These are phyloP conservation scores for Helenozyma rhizophorensis DNA, from an alignment of 805 yeast genomes.

Conservation along the genomic window DNA sequence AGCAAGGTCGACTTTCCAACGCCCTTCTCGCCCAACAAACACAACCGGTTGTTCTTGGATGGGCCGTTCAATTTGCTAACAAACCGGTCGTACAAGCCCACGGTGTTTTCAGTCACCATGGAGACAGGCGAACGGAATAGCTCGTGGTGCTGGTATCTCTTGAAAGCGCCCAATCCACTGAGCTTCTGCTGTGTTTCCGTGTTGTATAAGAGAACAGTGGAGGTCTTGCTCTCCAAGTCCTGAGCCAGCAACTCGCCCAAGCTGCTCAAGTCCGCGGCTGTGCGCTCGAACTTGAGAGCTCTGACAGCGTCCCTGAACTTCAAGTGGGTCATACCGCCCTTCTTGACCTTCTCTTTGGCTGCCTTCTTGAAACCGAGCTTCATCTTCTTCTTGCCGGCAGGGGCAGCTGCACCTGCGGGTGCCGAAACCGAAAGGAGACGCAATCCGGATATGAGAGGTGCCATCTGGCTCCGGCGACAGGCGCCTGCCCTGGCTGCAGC, in stretches of 20 bases:
- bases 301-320: constrained; percentile 35
- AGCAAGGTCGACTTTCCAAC: constrained; percentile 74
- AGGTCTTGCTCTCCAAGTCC: constrained; percentile 5
- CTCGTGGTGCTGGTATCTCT: constrained; percentile 62
- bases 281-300: constrained; percentile 29
- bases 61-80: constrained; percentile 28
- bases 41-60: constrained; percentile 42
- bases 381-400: constrained; percentile 19
- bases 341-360: constrained; percentile 22
- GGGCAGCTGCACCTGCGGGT: constrained; percentile 12
- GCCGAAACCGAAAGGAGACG: constrained; percentile 10
- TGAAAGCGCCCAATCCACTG: constrained; percentile 57
- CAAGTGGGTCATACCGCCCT: constrained; percentile 41
- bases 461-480: neutral
- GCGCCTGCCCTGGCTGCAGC: constrained; percentile 8
- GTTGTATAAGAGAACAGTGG: constrained; percentile 33
- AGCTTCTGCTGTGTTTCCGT: constrained; percentile 40
- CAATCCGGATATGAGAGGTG: constrained; percentile 1
- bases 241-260: constrained; percentile 13
- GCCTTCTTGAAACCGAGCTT: constrained; percentile 19
- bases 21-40: constrained; percentile 69
- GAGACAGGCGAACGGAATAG: constrained; percentile 57
- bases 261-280: constrained; percentile 18
- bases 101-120: constrained; percentile 49
- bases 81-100: constrained; percentile 34